A percentile compares a stretch with the other conserved stretches of the same genome.
Conservation (phyloP, 202 grass and related monocot genomes). For the Digitaria exilis region DNA sequence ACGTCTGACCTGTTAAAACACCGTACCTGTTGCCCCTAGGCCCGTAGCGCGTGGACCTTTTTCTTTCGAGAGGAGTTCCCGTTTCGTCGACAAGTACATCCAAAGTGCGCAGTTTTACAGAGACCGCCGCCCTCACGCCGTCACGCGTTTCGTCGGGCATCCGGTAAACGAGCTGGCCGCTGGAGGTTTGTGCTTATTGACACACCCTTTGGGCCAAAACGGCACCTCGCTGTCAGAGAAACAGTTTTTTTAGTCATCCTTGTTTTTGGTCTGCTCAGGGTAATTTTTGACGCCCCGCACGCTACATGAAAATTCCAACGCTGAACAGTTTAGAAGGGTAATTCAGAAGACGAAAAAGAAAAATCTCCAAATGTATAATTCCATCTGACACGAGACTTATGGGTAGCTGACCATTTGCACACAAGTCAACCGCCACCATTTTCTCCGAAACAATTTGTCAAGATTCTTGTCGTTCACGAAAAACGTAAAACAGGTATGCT, state of each 20-base stretch:
- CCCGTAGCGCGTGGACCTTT: slow-evolving; percentile 8
- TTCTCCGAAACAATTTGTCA: background rate
- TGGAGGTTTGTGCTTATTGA: background rate
- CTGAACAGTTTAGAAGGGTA: background rate
- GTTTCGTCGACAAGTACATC: background rate
- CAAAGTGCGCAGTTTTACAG: background rate
- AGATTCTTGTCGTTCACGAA: background rate
- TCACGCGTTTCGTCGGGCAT: slow-evolving; percentile 21
- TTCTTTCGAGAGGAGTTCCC: background rate
- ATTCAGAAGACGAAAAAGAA: background rate
- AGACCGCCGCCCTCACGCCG: background rate
- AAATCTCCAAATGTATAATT: background rate
- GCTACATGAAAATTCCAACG: background rate
- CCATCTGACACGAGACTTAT: background rate
- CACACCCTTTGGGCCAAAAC: background rate
- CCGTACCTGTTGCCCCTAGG: background rate
- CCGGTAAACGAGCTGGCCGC: slow-evolving; percentile 22
- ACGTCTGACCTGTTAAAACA: slow-evolving; percentile 46
- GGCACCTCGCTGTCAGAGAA: background rate
- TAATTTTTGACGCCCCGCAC: background rate
- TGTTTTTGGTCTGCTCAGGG: background rate
- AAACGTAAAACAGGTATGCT: background rate
- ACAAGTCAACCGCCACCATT: background rate
- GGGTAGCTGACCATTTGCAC: background rate
- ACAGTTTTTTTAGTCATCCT: background rate